These are phyloP conservation scores for Xanthoceras sorbifolium DNA, from an alignment of 345 rosid species.

Conservation along the genomic window DNA sequence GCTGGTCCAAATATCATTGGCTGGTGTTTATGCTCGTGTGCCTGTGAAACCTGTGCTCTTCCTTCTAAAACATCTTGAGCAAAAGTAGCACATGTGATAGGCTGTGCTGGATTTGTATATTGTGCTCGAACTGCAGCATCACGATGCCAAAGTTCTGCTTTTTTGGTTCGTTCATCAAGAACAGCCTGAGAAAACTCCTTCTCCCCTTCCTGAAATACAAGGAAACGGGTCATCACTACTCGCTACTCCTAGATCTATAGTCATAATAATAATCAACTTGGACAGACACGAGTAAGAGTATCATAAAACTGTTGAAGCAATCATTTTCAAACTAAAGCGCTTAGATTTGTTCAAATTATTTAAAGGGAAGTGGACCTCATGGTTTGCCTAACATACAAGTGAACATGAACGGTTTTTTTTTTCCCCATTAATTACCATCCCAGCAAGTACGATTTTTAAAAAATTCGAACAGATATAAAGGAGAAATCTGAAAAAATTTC, in stretches of 20 bases:
- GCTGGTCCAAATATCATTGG: conserved; percentile 94
- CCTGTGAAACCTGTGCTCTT: conserved; percentile 72
- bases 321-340: background rate
- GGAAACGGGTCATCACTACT: conserved; percentile 7
- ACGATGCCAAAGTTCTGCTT: conserved; percentile 91
- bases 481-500: no score
- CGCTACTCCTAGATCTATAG: background rate
- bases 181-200: conserved; percentile 63
- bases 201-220: conserved; percentile 63
- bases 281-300: background rate
- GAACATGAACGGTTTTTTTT: no score
- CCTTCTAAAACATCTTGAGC: conserved; percentile 98
- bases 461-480: no score
- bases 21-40: conserved; percentile 91
- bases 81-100: conserved; percentile 94
- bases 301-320: background rate
- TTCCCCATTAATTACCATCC: background rate
- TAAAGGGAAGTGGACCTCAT: background rate
- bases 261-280: background rate
- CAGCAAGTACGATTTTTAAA: no score
- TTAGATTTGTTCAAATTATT: background rate
- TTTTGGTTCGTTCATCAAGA: conserved; percentile 74
- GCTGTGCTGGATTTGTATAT: conserved; percentile 71
- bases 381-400: background rate
- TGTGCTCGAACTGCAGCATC: conserved; percentile 65